Base-by-base conservation (phyloP, 2,329 filamentous ascomycete species). In the Colletotrichum eleusines region DNA sequence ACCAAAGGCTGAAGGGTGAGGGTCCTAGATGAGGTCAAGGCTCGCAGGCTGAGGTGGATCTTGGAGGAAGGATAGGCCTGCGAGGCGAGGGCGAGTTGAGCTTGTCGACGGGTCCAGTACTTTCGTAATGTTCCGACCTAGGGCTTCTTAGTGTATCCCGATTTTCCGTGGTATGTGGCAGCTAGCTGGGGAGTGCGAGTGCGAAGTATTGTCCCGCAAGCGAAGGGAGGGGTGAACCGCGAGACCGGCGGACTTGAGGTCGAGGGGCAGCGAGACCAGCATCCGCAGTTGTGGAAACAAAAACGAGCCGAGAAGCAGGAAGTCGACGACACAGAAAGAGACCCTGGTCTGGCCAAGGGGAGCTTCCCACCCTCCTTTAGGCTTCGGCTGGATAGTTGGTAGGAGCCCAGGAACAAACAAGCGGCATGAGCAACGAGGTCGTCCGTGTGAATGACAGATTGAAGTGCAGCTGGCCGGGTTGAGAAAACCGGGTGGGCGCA, bases 261-360 rank as follows among this genome's bases (percentile, higher is more conserved):
- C 68, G 71, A 67, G 67, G 67, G 59, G 67, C 50, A 71, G 70
- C 70, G 62, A 72, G 66, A 71, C 70, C 57, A 57, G 66, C 58
- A 71, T n/a, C 67, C 68, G 67, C 63, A 71, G 44, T 55, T 60
- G 61, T 71, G 59, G 51, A 44, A 71, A 38, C 68, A 71, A 63
- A 62, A 59, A 71, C 57, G 55, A 59, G 61, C 55, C 48, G 44
- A 55, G 57, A 54, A 57, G 48, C 31, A 70, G 66, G 55, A 70
- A 55, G 26, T 55, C 35, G 44, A 42, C 40, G 53, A 2, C 38
- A 58, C 40, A 62, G 38, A 44, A 44, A 71, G n/a, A 23, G 28
- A 63, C 58, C 64, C 69, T 38, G 18, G 64, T 71, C 31, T 54
- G 48, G 44, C 54, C 53, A 46, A 69, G 6, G 59, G 46, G 53